Conservation (phyloP, 306 rosid species). For the Cercis canadensis region DNA sequence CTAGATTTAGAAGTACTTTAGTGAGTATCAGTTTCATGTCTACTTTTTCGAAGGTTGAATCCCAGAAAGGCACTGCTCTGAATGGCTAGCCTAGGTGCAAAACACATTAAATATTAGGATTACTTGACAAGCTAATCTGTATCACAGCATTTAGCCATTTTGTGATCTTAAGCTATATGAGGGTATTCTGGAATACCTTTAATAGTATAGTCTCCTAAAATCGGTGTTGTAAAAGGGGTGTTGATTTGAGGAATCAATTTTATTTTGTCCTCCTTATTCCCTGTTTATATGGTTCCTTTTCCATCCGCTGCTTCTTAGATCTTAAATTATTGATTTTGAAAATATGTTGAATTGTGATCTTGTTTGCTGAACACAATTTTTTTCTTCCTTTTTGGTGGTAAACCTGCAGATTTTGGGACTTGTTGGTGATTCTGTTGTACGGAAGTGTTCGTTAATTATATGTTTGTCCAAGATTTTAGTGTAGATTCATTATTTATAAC, state of each 20-base stretch:
- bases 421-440: conserved; percentile 57
- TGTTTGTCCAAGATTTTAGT: conserved; percentile 59
- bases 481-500: conserved; percentile 48
- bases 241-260: conserved; percentile 22
- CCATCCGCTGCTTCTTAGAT: conserved; percentile 15
- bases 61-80: not conserved
- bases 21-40: not conserved
- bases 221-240: not conserved
- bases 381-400: conserved; percentile 47
- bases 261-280: conserved; percentile 18
- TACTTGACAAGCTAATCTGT: not conserved
- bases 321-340: conserved; percentile 2
- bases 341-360: conserved; percentile 32
- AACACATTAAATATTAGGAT: not conserved
- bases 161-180: not conserved
- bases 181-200: conserved; percentile 3
- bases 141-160: not conserved
- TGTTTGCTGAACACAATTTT: conserved; percentile 32
- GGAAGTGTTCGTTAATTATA: conserved; percentile 48
- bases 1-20: not conserved
- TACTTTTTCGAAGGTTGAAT: conserved; percentile 1
- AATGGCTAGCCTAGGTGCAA: not conserved
- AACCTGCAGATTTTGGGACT: conserved; percentile 68
- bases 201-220: not conserved
- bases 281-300: conserved; percentile 11